phyloP scores from a whole-genome alignment of 306 rosid species.

The Dryas drummondii region DNA sequence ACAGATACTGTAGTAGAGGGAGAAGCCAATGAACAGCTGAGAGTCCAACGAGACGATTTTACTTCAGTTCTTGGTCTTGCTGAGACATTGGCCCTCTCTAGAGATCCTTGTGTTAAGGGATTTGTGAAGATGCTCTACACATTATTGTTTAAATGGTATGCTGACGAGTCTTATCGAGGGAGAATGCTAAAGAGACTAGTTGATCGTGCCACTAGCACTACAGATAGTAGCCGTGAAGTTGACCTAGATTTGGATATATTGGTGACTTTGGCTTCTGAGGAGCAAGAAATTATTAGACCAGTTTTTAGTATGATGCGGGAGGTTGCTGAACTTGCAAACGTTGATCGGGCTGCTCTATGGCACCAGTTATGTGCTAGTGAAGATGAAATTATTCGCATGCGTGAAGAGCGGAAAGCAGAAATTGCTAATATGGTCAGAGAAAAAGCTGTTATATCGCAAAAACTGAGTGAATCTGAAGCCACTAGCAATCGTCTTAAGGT shows the following conservation, averaged over 20 bases:
- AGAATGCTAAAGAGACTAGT: constrained; percentile 89
- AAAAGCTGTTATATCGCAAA: constrained; percentile 60
- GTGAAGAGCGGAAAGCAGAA: constrained; percentile 78
- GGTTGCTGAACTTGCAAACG: constrained; percentile 89
- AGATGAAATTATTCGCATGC: constrained; percentile 71
- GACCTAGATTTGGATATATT: constrained; percentile 86
- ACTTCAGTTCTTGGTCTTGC: constrained; percentile 94
- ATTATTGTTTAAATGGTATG: constrained; percentile 88
- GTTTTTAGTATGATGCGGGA: constrained; percentile 92
- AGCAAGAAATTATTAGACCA: constrained; percentile 76
- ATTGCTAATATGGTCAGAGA: constrained; percentile 61
- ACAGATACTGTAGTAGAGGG: constrained; percentile 59
- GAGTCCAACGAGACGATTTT: constrained; percentile 78
- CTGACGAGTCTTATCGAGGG: constrained; percentile 72
- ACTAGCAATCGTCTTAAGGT: constrained; percentile 81
- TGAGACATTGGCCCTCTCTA: constrained; percentile 86
- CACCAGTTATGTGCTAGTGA: constrained; percentile 93
- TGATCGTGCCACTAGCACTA: constrained; percentile 71
- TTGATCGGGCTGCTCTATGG: constrained; percentile 95
- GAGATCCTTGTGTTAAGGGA: constrained; percentile 71
- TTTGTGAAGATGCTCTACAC: constrained; percentile 84
- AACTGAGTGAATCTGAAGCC: constrained; percentile 82
- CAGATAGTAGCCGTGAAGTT: constrained; percentile 64
- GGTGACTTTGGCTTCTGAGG: constrained; percentile 80
- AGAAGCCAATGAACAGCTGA: constrained; percentile 66